Evolutionary conservation across 2,329 filamentous ascomycete genomes (phyloP), one percentile per base, ranked within the genome.

Genomic region (Alternaria gaisen): DNA sequence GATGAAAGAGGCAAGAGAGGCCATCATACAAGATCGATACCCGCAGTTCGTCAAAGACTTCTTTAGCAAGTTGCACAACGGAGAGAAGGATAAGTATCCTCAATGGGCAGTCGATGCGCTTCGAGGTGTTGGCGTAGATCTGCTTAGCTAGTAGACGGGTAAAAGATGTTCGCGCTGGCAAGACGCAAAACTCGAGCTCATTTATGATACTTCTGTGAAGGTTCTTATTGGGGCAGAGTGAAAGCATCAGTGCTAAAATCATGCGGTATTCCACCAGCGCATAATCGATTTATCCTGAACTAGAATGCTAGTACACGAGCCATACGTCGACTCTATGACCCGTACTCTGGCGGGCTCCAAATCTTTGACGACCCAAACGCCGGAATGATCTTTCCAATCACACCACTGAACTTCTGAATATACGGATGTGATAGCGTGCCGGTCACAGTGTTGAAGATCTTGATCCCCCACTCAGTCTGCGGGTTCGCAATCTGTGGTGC

Each of bases 81-180:
- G 65, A 16, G 84, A 90, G 68, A 87, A 86, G 79, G 79, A 82
- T 12, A 86, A 86, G 56, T 93, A 92, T 74, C 95, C 96, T 0
- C 79, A 82, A 0, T 99, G 95, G 95, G 94, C 92, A 1, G 89
- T 97, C 3, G 87, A 87, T 52, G 93, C 95, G 7, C 80, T 99
- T 64, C 85, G 81, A 61, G 86, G 85, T 0, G 94, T 98, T n/a
- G 91, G 90, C 1, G 87, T 99, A 5, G 73, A 79, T 58, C 55
- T 79, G 30, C 50, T 75, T 16, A 60, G 43, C 28, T 67, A 72
- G 24, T 75, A 34, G 14, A 51, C 10, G 30, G 18, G 12, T 30
- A 8, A 11, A n/a, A 12, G n/a, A 24, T 14, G 7, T 28, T 7
- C 6, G 11, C 20, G 3, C 8, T 24, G 10, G n/a, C n/a, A 32